These are phyloP conservation scores for Tetragonia tetragonoides DNA, from an alignment of 148 eudicot species.

Conservation along the genomic window DNA sequence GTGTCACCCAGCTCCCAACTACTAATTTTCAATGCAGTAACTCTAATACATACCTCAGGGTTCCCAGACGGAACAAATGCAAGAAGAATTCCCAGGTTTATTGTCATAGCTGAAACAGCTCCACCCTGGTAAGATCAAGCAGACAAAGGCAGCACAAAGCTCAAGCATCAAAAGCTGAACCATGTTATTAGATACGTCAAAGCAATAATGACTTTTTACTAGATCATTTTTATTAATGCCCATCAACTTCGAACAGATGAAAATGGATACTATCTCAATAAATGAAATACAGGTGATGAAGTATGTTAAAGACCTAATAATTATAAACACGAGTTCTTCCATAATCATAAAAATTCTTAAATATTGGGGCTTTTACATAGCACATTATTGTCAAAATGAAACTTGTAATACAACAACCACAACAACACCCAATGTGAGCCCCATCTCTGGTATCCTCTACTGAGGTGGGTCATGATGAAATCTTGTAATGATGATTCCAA, in stretches of 20 bases:
- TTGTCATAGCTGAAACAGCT: constrained; percentile 89
- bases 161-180: constrained; percentile 8
- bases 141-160: background rate
- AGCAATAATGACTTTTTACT: background rate
- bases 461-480: background rate
- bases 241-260: background rate
- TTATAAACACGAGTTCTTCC: background rate
- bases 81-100: constrained; percentile 81
- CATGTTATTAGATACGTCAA: constrained; percentile 6
- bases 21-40: background rate
- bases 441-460: no score
- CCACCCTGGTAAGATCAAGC: constrained; percentile 67
- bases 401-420: background rate
- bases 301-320: background rate
- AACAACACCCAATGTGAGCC: no score
- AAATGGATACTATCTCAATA: background rate
- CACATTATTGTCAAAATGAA: background rate
- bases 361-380: background rate
- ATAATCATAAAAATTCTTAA: background rate
- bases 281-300: background rate
- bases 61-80: constrained; percentile 90
- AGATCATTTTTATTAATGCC: background rate
- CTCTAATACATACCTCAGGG: constrained; percentile 51
- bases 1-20: background rate
- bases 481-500: background rate